Base-by-base conservation (phyloP, 306 rosid genomes). In the Lotus japonicus region DNA sequence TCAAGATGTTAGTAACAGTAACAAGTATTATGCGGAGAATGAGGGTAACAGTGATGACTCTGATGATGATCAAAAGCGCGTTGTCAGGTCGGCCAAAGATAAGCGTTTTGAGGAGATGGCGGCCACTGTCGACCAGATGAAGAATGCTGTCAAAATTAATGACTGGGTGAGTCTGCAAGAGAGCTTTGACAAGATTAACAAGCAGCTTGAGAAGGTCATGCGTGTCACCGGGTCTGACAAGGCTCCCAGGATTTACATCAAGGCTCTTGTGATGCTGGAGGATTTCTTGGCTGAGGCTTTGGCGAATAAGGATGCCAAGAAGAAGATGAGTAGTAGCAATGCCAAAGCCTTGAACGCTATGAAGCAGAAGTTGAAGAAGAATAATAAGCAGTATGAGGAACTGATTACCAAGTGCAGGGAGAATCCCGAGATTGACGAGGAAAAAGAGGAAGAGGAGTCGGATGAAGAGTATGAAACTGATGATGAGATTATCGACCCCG, bases 161-260 rank as follows among this genome's bases (percentile, higher is more conserved):
- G 99, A 95, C 26, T 95, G 99, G 97, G 99, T 95, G n/a, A 87
- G 92, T 80, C 76, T 95, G 81, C 99, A 90, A 43, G 99, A 95
- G 88, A 85, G 88, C 61, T 95, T 95, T 70, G 97, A 90, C 71
- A 88, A 91, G 82, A 84, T 95, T 48, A 95, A 87, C 72, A 91
- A 95, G 64, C 97, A 95, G 73, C 92, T 95, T 5, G 99, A 95
- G 86, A 95, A 95, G 69, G 99, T 95, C 49, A 85, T 95, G 97
- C 92, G 99, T 9, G 83, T 95, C 17, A 87, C 87, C 0, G 99
- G 91, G 84, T 68, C 97, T 12, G 95, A 71, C 12, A 90, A 81
- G 83, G 88, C 80, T 1, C 99, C 99, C 28, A 62, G 54, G 11
- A 87, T 90, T 2, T 95, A 95, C 72, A 88, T 90, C 3, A 95